Conservation (phyloP, 352 stramenopile genomes). For the Thraustochytrium sp. region DNA sequence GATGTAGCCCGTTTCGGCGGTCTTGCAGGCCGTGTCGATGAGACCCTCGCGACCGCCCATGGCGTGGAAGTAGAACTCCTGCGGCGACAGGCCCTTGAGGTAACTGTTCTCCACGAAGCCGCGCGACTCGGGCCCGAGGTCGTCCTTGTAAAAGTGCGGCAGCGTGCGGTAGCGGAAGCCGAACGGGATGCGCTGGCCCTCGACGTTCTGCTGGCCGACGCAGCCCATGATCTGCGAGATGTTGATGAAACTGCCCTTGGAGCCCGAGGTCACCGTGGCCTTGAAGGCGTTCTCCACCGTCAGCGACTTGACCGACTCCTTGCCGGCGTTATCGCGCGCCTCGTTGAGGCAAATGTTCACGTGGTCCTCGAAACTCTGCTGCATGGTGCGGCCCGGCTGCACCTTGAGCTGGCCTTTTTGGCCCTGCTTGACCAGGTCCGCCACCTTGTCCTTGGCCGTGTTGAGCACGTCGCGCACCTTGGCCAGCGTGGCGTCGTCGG, state of each 20-base stretch:
- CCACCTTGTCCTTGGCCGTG: constrained; percentile 85
- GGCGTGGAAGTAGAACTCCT: constrained; percentile 99
- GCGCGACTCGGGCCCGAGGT: constrained; percentile 92
- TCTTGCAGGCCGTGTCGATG: constrained; percentile 99
- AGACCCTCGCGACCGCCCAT: constrained; percentile 98
- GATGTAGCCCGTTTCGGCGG: constrained; percentile 97
- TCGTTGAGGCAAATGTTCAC: constrained; percentile 67
- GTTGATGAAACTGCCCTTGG: constrained; percentile 99
- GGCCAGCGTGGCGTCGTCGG: constrained; percentile 92
- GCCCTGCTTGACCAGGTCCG: constrained; percentile 90
- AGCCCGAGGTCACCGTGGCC: constrained; percentile 96
- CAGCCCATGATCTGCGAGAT: constrained; percentile 99
- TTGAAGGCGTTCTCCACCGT: constrained; percentile 95
- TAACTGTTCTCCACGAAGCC: constrained; percentile 99
- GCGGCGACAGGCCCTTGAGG: constrained; percentile 81
- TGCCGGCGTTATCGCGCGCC: constrained; percentile 73
- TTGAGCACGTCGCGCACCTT: constrained; percentile 98
- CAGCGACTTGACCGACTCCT: constrained; percentile 69
- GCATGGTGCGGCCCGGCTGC: constrained; percentile 96
- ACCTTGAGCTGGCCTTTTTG: constrained; percentile 96
- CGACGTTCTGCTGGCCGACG: constrained; percentile 86
- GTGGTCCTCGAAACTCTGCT: constrained; percentile 95
- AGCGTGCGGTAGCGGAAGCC: constrained; percentile 90
- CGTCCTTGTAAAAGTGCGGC: constrained; percentile 90
- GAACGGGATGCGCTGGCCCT: constrained; percentile 84